phyloP scores from a whole-genome alignment of 768 basidiomycete genomes.

The Mycena kentingensis region DNA sequence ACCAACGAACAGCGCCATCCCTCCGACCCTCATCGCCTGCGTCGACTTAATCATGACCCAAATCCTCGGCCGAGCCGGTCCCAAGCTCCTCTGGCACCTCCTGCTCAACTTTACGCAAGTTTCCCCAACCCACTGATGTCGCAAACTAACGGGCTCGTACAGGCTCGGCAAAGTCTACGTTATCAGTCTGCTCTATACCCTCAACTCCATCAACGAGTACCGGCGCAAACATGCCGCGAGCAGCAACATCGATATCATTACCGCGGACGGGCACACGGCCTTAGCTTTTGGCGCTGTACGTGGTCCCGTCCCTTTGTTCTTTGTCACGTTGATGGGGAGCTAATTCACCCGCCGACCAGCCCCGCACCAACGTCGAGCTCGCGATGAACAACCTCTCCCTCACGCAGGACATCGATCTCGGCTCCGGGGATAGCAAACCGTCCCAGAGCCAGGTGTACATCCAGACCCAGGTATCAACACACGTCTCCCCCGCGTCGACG shows the following conservation, averaged over 20 bases:
- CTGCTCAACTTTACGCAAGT: conserved; percentile 6
- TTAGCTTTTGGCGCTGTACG: too few species aligned
- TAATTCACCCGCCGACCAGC: too few species aligned
- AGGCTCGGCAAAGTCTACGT: conserved; percentile 15
- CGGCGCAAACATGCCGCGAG: background rate
- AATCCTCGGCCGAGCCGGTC: conserved; percentile 1
- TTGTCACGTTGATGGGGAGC: too few species aligned
- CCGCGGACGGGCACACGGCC: background rate
- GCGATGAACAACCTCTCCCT: background rate
- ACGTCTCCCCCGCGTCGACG: background rate
- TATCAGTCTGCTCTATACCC: conserved; percentile 9
- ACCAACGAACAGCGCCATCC: background rate
- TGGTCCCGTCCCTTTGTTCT: too few species aligned
- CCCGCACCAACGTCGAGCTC: background rate
- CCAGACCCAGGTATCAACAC: conserved; percentile 3
- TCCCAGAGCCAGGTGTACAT: background rate
- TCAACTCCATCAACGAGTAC: conserved; percentile 16
- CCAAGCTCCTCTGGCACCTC: conserved; percentile 6
- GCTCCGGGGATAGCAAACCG: background rate
- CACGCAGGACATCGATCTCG: background rate
- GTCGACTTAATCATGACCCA: conserved; percentile 14
- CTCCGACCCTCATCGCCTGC: conserved; percentile 2
- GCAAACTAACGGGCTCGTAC: background rate
- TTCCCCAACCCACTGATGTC: background rate
- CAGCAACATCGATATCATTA: background rate